Percentiles rank a stretch among this genome's conserved stretches.
phyloP scores from a whole-genome alignment of 1,139 yeast species.

The Yamadazyma trypodendri region DNA sequence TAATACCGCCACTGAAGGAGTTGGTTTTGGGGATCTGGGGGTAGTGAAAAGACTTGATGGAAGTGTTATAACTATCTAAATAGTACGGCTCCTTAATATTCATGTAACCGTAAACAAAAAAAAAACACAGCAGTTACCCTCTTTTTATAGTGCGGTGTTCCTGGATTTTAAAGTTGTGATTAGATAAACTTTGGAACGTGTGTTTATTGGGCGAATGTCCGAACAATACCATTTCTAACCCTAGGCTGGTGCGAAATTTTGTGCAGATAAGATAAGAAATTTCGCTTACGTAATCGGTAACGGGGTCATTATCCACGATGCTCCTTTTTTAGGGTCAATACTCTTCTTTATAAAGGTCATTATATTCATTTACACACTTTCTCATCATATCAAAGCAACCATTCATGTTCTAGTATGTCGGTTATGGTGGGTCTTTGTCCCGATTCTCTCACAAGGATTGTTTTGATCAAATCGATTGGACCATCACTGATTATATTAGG shows the following conservation, averaged over 20 bases:
- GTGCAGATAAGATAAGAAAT: neutral
- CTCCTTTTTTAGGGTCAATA: too few relatives aligned
- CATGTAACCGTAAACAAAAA: slow-evolving; percentile 6
- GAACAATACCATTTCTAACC: neutral
- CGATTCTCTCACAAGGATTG: slow-evolving; percentile 65
- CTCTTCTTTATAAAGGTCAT: too few relatives aligned
- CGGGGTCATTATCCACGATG: too few relatives aligned
- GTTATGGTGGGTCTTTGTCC: slow-evolving; percentile 68
- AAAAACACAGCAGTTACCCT: neutral
- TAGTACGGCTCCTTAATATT: slow-evolving; percentile 16
- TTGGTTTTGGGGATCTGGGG: slow-evolving; percentile 15
- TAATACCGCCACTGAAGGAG: slow-evolving; percentile 12
- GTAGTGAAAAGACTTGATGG: slow-evolving; percentile 15
- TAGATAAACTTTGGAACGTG: slow-evolving; percentile 1
- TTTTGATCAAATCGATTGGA: slow-evolving; percentile 58
- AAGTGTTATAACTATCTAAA: slow-evolving; percentile 14
- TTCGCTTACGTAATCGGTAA: neutral
- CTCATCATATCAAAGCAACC: slow-evolving; percentile 55
- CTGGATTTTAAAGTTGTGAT: neutral
- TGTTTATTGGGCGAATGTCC: neutral
- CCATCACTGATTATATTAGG: slow-evolving; percentile 62
- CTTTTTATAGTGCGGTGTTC: neutral
- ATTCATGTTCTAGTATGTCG: slow-evolving; percentile 63
- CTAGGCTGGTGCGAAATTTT: neutral
- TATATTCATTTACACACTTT: neutral